Conservation (phyloP, 371 early-diverging fungal species). For the Mortierella sp. region DNA sequence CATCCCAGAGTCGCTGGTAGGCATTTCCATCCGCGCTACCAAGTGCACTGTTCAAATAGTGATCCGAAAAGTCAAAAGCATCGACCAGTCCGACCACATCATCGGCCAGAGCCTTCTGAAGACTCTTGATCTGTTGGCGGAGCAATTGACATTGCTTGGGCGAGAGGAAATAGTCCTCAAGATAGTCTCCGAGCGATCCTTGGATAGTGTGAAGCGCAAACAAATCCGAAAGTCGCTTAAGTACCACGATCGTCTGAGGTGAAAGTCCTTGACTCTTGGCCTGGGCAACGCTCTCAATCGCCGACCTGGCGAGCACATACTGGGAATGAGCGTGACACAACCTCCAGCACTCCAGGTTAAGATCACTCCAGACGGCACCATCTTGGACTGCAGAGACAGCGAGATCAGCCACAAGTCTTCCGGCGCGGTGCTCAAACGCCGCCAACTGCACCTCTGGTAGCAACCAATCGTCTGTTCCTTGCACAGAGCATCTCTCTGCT, state of each 20-base stretch:
- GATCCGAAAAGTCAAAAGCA: slow-evolving; percentile 74
- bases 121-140: slow-evolving; percentile 46
- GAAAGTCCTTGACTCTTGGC: slow-evolving; percentile 51
- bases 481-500: slow-evolving; percentile 34
- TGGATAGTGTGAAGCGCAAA: slow-evolving; percentile 51
- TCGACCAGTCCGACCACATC: slow-evolving; percentile 75
- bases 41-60: slow-evolving; percentile 69
- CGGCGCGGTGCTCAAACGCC: slow-evolving; percentile 69
- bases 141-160: slow-evolving; percentile 41
- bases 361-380: slow-evolving; percentile 61
- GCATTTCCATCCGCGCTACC: slow-evolving; percentile 74
- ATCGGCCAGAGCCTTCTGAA: slow-evolving; percentile 60
- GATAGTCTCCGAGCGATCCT: slow-evolving; percentile 29
- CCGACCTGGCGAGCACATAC: slow-evolving; percentile 34
- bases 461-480: slow-evolving; percentile 36
- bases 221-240: slow-evolving; percentile 39
- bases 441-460: slow-evolving; percentile 63
- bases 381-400: slow-evolving; percentile 46
- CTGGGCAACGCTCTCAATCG: slow-evolving; percentile 55
- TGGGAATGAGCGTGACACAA: slow-evolving; percentile 49
- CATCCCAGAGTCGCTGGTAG: slow-evolving; percentile 73
- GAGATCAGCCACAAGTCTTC: slow-evolving; percentile 63
- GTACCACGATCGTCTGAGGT: slow-evolving; percentile 11
- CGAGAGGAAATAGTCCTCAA: slow-evolving; percentile 40
- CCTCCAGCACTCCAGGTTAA: slow-evolving; percentile 69